Percentiles rank a stretch among this genome's conserved stretches.
Evolutionary conservation across 2,329 filamentous ascomycete genomes (phyloP).

Genomic region (Keithomyces neogunnii): DNA sequence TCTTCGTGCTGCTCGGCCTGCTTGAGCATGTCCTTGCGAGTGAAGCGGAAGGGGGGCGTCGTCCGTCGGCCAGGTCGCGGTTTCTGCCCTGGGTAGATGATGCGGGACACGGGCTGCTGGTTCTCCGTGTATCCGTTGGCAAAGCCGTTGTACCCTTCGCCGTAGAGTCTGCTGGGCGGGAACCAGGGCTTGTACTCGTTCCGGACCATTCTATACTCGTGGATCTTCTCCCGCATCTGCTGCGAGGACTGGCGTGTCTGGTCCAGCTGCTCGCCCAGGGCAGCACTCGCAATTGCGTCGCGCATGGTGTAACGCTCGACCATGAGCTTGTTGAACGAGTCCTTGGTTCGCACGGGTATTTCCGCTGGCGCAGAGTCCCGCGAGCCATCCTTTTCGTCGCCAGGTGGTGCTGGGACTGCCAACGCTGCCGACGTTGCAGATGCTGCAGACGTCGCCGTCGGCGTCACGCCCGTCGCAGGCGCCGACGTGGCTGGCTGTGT

Average conservation of each 20-base stretch:
- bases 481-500: constrained; percentile 30
- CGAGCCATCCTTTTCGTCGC: constrained; percentile 18
- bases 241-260: constrained; percentile 49
- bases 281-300: constrained; percentile 46
- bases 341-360: constrained; percentile 43
- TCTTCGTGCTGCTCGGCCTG: constrained; percentile 91
- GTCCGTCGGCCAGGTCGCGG: constrained; percentile 69
- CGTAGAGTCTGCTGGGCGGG: constrained; percentile 51
- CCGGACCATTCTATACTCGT: constrained; percentile 59
- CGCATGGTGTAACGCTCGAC: constrained; percentile 46
- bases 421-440: constrained; percentile 19
- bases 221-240: constrained; percentile 57
- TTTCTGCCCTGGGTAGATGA: constrained; percentile 75
- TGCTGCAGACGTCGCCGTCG: constrained; percentile 20
- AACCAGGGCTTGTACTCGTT: constrained; percentile 47
- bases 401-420: constrained; percentile 18
- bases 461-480: constrained; percentile 23
- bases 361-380: constrained; percentile 13
- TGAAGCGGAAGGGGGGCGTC: constrained; percentile 63
- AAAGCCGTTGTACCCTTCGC: constrained; percentile 76
- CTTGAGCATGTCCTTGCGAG: constrained; percentile 69
- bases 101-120: constrained; percentile 49
- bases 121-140: constrained; percentile 79
- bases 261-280: constrained; percentile 41
- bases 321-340: constrained; percentile 43